Percentiles rank a stretch among this genome's conserved stretches.
Conservation (phyloP, 176 grass and related monocot genomes). For the Bromus sterilis region DNA sequence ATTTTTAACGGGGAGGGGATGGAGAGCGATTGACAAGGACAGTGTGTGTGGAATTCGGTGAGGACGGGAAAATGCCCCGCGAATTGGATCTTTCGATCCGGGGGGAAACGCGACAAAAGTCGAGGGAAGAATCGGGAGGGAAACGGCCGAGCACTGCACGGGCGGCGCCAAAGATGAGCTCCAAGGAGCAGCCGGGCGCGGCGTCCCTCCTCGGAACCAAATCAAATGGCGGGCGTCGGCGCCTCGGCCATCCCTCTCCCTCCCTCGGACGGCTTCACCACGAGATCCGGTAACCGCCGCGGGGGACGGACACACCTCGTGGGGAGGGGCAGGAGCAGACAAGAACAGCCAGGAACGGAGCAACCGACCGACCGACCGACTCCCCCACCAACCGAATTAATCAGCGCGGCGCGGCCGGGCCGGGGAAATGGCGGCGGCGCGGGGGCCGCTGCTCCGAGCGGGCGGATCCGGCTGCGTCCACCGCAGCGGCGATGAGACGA, state of each 20-base stretch:
- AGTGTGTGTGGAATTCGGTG: conserved; percentile 12
- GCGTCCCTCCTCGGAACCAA: background rate
- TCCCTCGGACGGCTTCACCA: background rate
- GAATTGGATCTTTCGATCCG: conserved; percentile 38
- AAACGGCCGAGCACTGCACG: background rate
- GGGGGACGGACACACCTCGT: background rate
- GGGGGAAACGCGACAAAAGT: background rate
- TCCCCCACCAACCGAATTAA: background rate
- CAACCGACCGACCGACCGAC: background rate
- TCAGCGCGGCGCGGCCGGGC: background rate
- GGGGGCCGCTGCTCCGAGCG: background rate
- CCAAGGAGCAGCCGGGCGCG: background rate
- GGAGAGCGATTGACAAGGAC: conserved; percentile 39
- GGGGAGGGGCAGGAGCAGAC: background rate
- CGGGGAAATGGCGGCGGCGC: conserved; percentile 4
- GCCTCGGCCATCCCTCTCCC: background rate
- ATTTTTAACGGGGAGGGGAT: background rate
- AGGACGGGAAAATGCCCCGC: background rate
- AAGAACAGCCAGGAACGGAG: conserved; percentile 1
- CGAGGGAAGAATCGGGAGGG: background rate
- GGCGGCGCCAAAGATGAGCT: background rate
- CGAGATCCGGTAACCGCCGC: conserved; percentile 20
- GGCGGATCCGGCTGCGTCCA: conserved; percentile 23
- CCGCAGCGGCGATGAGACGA: no score
- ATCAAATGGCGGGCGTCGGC: conserved; percentile 4